phyloP scores from a whole-genome alignment of 306 rosid species.

The Citrullus colocynthis region DNA sequence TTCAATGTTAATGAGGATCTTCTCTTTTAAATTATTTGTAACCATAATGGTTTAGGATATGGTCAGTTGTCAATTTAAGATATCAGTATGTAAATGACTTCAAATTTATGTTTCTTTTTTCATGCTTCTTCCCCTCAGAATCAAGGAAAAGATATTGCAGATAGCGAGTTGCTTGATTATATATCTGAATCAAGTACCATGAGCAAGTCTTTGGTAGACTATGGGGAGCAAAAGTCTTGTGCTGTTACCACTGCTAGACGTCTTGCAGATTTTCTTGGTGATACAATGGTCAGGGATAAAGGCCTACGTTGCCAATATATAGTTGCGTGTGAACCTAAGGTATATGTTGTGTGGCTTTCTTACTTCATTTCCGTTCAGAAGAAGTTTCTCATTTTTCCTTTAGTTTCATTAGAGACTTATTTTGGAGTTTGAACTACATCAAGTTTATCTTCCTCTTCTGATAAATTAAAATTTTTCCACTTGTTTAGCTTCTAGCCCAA shows the following conservation, averaged over 20 bases:
- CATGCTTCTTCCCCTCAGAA: slow-evolving; percentile 34
- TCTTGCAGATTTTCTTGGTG: slow-evolving; percentile 93
- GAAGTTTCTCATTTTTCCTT: not conserved
- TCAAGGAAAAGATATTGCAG: slow-evolving; percentile 86
- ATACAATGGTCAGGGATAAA: slow-evolving; percentile 91
- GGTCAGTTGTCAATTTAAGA: not conserved
- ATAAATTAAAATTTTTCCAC: not conserved
- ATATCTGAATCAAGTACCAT: slow-evolving; percentile 99
- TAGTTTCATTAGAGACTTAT: not conserved
- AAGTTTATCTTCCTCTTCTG: not conserved
- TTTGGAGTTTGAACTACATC: not conserved
- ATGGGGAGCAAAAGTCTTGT: slow-evolving; percentile 83
- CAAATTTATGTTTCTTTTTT: slow-evolving; percentile 8
- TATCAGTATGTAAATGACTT: slow-evolving; percentile 1
- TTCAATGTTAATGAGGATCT: not conserved
- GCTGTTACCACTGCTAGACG: slow-evolving; percentile 95
- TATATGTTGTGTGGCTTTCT: slow-evolving; percentile 5
- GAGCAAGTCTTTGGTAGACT: slow-evolving; percentile 97
- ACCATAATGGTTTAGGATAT: not conserved
- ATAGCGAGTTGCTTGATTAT: slow-evolving; percentile 88
- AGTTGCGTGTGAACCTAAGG: slow-evolving; percentile 98
- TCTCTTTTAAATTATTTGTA: not conserved
- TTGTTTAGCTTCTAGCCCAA: not conserved
- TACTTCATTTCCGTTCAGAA: not conserved
- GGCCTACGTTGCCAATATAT: slow-evolving; percentile 91